Conservation (phyloP, 208 protist species). For the Naegleria gruberi region DNA sequence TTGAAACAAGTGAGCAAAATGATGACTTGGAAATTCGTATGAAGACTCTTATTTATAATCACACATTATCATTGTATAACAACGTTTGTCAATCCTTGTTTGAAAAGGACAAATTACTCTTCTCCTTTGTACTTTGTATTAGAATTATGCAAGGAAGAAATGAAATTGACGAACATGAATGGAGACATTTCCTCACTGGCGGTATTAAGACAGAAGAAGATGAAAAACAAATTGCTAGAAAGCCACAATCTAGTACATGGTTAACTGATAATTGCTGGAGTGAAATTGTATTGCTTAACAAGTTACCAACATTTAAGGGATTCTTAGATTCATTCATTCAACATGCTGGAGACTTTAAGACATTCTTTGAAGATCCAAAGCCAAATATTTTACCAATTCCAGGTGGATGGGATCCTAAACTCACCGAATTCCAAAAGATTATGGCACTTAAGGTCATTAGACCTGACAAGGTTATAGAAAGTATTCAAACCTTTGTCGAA, state of each 20-base stretch:
- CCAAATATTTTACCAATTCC: conserved; percentile 71
- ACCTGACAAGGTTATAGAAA: conserved; percentile 91
- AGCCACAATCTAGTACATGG: conserved; percentile 70
- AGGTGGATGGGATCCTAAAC: conserved; percentile 57
- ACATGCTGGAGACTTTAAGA: conserved; percentile 60
- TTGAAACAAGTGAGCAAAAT: conserved; percentile 72
- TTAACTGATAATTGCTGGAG: conserved; percentile 83
- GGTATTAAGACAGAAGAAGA: conserved; percentile 66
- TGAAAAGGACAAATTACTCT: conserved; percentile 59
- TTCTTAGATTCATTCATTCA: conserved; percentile 64
- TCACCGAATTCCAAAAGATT: conserved; percentile 85
- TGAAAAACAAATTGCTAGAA: conserved; percentile 31
- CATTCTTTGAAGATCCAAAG: conserved; percentile 77
- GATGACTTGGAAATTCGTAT: conserved; percentile 44
- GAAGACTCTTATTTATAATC: conserved; percentile 79
- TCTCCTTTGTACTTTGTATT: conserved; percentile 52
- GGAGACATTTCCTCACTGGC: conserved; percentile 45
- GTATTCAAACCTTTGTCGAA: conserved; percentile 84
- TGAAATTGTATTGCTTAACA: conserved; percentile 71
- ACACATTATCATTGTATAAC: conserved; percentile 91
- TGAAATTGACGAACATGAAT: conserved; percentile 65
- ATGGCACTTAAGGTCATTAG: conserved; percentile 87
- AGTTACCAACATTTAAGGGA: conserved; percentile 73
- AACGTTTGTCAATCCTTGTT: conserved; percentile 89
- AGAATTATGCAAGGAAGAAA: conserved; percentile 22